Base-by-base conservation (phyloP, 1,139 yeast species). In the Yamadazyma jaroonii region DNA sequence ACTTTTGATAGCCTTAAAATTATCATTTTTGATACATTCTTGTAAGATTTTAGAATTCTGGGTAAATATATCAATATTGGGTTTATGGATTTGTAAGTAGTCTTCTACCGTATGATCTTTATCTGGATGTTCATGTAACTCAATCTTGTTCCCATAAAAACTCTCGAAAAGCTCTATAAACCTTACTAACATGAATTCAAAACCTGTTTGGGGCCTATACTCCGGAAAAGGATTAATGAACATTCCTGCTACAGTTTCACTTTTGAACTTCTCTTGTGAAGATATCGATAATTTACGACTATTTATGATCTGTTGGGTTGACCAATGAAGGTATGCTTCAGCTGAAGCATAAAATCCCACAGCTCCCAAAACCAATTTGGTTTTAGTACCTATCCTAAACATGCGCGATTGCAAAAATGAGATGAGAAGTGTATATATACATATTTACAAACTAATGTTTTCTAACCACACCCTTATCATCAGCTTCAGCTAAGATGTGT, bases 221-320 rank as follows among this genome's bases (percentile, higher is more conserved):
- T 90, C 96, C n/a, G 75, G 76, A 54, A 90, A 90, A 2, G 97
- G 97, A 53, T 90, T 90, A 38, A 87, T 94, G 60, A 77, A 90
- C 55, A 89, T 70, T 6, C 97, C 97, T 9, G 79, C 77, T 0
- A 90, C 73, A 8, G 76, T 73, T 41, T 88, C 72, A 1, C 77
- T 64, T 32, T 61, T 63, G 52, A 68, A 79, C 46, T 58, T 62
- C 14, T 58, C 50, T 3, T 29, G n/a, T 46, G 42, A 44, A 37
- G 15, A 15, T 9, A 28, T 25, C 5, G 28, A 74, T 64, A 50
- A 71, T 49, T 63, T 53, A 34, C 94, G 61, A 24, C 61, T 60
- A n/a, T 64, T 58, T 41, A 87, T 83, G 42, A 83, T 77, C 29
- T 62, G 60, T 40, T 73, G 72, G 3, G 94, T 76, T 26, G 74